Base-by-base conservation (phyloP, 169 alveolate species). In the Cytauxzoon felis region DNA sequence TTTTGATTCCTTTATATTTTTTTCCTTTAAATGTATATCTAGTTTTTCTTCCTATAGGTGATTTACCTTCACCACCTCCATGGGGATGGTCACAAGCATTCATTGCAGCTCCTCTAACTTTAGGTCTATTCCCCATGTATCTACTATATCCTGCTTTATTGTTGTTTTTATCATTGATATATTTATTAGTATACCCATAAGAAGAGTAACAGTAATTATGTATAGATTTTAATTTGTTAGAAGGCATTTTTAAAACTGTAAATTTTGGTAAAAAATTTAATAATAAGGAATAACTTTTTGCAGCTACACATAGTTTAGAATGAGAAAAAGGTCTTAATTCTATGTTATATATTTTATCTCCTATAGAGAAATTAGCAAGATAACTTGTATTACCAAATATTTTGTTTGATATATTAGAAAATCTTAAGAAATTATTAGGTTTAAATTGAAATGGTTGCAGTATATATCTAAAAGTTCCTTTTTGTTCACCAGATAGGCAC, bases 61-160 rank as follows among this genome's bases (percentile, higher is more conserved):
- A 27, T 61, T 59, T 64, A 11, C 84, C 80, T 70, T 71, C 84
- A 19, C 84, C 79, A 6, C 84, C 80, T 9, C 84, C 84, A 49
- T 71, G 84, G 1, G 84, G 84, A 48, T 79, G 84, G 33, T 70
- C 84, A 72, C 71, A 70, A 11, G 80, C 85, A 70, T 70, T 71
- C 71, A 62, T 62, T 21, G 72, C 72, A 4, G 72, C 52, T 61
- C 61, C 87, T 30, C 87, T 34, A 43, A 69, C 87, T 71, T 34
- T 69, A 9, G 87, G 79, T 48, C 79, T 36, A 27, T 52, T 56
- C 49, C 59, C 59, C 13, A 54, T 5, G 45, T 61, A 18, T 29
- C n/a, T 29, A 18, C 3, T 33, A 42, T 59, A 32, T 50, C 73
- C 80, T 38, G 62, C 56, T 23, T 52, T 57, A 56, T 61, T 62